Conservation (phyloP, 202 grass and related monocot species). For the Eragrostis tef region DNA sequence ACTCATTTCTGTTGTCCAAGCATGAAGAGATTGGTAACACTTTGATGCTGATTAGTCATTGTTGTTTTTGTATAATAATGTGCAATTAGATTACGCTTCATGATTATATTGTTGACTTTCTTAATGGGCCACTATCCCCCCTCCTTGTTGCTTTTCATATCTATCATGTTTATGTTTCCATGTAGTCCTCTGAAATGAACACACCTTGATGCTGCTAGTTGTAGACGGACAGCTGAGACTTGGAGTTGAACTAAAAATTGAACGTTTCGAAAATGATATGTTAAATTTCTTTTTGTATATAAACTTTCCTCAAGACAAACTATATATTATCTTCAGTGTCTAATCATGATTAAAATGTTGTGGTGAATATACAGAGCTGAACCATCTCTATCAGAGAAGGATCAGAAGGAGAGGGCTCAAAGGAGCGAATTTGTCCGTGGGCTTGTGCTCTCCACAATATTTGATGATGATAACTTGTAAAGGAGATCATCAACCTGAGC, state of each 20-base stretch:
- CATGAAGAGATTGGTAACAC: neutral
- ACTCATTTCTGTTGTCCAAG: neutral
- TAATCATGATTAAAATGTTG: slow-evolving; percentile 36
- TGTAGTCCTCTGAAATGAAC: neutral
- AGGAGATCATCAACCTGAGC: slow-evolving; percentile 32
- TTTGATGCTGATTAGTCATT: neutral
- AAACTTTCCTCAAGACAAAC: neutral
- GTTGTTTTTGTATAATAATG: neutral
- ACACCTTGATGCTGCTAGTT: slow-evolving; percentile 20
- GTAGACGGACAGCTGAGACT: neutral
- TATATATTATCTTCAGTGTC: neutral
- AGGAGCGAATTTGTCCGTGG: slow-evolving; percentile 68
- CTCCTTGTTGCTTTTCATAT: slow-evolving; percentile 32
- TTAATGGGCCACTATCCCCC: neutral
- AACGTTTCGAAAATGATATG: slow-evolving; percentile 22
- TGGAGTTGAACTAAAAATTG: neutral
- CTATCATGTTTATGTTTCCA: slow-evolving; percentile 1
- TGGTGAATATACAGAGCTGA: slow-evolving; percentile 56
- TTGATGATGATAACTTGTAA: slow-evolving; percentile 65
- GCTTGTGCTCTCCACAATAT: slow-evolving; percentile 67
- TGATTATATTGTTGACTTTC: neutral
- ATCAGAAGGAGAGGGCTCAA: slow-evolving; percentile 70
- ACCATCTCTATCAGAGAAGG: slow-evolving; percentile 78
- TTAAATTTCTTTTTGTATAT: neutral
- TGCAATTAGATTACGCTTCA: neutral